Base-by-base conservation (phyloP, 345 rosid genomes). In the Triadica sebifera region DNA sequence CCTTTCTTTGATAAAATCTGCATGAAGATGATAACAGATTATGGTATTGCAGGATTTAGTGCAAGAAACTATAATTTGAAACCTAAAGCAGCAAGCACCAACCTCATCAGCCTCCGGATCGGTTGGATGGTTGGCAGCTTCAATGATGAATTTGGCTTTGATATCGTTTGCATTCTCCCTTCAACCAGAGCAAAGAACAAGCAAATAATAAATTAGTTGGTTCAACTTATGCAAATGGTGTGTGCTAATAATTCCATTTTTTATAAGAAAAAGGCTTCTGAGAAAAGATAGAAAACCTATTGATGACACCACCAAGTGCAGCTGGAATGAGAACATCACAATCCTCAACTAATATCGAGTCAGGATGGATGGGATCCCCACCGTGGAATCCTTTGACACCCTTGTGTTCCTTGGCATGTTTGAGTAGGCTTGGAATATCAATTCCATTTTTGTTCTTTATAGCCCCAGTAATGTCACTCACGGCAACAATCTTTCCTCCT, bases 51-150 rank as follows among this genome's bases (percentile, higher is more conserved):
- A 60, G 61, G n/a, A 29, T 7, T 8, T 3, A 9, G 12, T 20
- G 65, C 67, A 22, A 63, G 25, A 57, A 39, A 55, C 11, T 12
- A 62, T n/a, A 78, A 75, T 17, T 61, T 38, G 51, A 57, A 38
- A 78, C 65, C 62, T 41, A 3, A 51, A 57, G 8, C 39, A 52
- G 4, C 38, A 74, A 68, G 34, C 45, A 67, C 83, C 51, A 57
- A 94, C 98, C 96, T 91, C 93, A 16, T 95, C 99, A 3, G 97
- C 99, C 37, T 95, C 97, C 2, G 98, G 99, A 74, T 95, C 99
- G 20, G 99, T 93, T 19, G 99, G 99, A 78, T 95, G 99, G 78
- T 95, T 95, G 13, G 98, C 97, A 63, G 94, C 98, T 89, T 95
- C 97, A 12, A 95, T 73, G 24, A 93, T 93, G 61, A 88, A 95